Conservation (phyloP, 768 basidiomycete genomes). For the Leccinum rimulosum region DNA sequence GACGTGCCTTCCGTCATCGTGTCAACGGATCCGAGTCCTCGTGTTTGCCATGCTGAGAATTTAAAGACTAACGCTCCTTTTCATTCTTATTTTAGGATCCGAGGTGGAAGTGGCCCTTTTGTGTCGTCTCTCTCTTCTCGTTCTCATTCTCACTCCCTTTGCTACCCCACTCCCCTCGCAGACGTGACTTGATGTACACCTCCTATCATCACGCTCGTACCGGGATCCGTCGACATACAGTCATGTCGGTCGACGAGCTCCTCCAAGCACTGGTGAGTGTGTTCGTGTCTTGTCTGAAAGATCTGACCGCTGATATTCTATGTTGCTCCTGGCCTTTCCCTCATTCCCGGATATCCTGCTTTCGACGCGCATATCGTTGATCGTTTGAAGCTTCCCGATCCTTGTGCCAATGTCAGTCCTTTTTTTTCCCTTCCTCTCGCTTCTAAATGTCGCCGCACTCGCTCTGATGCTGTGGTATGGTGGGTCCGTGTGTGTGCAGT, state of each 20-base stretch:
- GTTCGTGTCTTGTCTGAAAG: not conserved
- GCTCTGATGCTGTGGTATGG: not conserved
- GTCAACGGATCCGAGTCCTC: not conserved
- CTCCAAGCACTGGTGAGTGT: slow-evolving; percentile 12
- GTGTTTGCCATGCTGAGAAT: not conserved
- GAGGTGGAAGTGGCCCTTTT: not conserved
- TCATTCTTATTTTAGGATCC: not conserved
- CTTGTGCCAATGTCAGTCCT: slow-evolving; percentile 9
- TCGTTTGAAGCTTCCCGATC: slow-evolving; percentile 15
- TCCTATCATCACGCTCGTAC: not conserved
- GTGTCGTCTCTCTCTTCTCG: not conserved
- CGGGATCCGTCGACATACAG: slow-evolving; percentile 8
- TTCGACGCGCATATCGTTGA: not conserved
- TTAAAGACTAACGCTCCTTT: not conserved
- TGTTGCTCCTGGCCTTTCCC: not conserved
- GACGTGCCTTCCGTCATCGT: not conserved
- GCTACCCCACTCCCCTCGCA: not conserved
- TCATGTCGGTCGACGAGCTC: slow-evolving; percentile 13
- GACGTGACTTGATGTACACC: slow-evolving; percentile 9
- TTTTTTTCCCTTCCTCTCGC: not conserved
- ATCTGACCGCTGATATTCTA: not conserved
- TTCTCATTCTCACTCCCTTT: not conserved
- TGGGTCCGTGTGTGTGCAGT: slow-evolving; percentile 3
- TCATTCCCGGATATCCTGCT: not conserved
- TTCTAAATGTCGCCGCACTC: not conserved